phyloP scores from a whole-genome alignment of 148 eudicot species.

The Fagopyrum tataricum region DNA sequence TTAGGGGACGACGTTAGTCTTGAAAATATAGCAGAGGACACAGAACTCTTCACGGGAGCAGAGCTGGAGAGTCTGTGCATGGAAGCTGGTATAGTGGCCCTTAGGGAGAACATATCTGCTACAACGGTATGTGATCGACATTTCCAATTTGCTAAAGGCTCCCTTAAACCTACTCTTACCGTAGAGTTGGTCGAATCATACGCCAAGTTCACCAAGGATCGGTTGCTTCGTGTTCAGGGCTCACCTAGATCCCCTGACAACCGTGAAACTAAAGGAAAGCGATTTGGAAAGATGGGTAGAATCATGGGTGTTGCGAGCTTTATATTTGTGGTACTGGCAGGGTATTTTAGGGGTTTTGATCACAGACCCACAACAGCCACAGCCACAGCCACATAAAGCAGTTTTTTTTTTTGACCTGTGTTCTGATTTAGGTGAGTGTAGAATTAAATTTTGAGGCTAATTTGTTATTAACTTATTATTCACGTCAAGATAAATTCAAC shows the following conservation, averaged over 20 bases:
- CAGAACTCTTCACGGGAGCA: conserved; percentile 88
- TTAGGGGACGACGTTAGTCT: conserved; percentile 63
- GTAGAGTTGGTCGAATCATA: conserved; percentile 43
- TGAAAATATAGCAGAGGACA: conserved; percentile 60
- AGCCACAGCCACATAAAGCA: no score
- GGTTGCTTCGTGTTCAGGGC: conserved; percentile 20
- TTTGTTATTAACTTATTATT: no score
- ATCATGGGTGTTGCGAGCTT: conserved; percentile 30
- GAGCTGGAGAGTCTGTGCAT: conserved; percentile 82
- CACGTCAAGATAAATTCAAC: no score
- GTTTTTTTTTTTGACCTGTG: no score
- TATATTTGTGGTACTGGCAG: conserved; percentile 28
- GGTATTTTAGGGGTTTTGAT: conserved; percentile 22
- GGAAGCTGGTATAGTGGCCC: conserved; percentile 82
- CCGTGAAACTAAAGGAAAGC: conserved; percentile 12
- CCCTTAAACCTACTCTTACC: conserved; percentile 59
- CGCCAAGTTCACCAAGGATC: conserved; percentile 44
- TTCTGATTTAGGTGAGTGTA: no score
- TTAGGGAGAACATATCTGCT: conserved; percentile 90
- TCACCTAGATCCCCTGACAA: conserved; percentile 15
- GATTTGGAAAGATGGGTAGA: conserved; percentile 21
- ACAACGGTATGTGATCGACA: conserved; percentile 50
- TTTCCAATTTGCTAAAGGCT: conserved; percentile 47
- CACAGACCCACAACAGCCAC: conserved; percentile 20
- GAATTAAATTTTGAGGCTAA: no score